Evolutionary conservation across 2,329 filamentous ascomycete genomes (phyloP), one percentile per base, ranked within the genome.

Genomic region (Neonectria faginata): DNA sequence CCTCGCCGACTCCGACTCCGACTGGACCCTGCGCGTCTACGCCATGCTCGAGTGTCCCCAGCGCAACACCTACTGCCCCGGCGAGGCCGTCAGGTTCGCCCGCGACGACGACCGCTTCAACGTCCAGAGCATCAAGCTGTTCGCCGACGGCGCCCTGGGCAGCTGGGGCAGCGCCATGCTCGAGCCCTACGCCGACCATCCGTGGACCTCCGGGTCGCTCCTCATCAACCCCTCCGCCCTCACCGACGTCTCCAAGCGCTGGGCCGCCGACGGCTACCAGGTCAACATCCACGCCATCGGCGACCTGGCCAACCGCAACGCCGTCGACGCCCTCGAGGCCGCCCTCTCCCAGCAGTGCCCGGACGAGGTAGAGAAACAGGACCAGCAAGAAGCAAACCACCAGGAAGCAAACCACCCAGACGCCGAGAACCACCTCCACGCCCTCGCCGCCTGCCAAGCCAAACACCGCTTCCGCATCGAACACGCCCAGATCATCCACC

Each of bases 231-330:
- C 86, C n/a, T 85, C 85, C 0, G 83, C 84, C 3, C 80, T 92
- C 57, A 83, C 82, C 0, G 74, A 79, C 6, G 78, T 91, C 10
- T 81, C 89, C 3, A 79, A 77, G 11, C 76, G 84, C 29, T 92
- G 90, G 90, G 85, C 88, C 16, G 77, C 77, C 2, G 82, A 81
- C 39, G 88, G 87, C 12, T 92, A 84, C 70, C 90, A 92, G 73
- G 89, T 92, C 60, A 91, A 90, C 72, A 90, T 92, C 64, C 90
- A 92, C 75, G 90, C 89, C 52, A 92, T 92, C 62, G 90, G 90
- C 9, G 90, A 92, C 75, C 81, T 87, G 5, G 90, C 90, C 16
- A 91, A 91, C 73, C 84, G 89, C 27, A 81, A 87, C 33, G 88
- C 88, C 60, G 78, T 92, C 48, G 85, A 91, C 68, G 88, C 89